Percentiles rank a stretch among this genome's conserved stretches.
These are phyloP conservation scores for Coemansia sp. DNA, from an alignment of 192 early-diverging fungal genomes.

Conservation along the genomic window DNA sequence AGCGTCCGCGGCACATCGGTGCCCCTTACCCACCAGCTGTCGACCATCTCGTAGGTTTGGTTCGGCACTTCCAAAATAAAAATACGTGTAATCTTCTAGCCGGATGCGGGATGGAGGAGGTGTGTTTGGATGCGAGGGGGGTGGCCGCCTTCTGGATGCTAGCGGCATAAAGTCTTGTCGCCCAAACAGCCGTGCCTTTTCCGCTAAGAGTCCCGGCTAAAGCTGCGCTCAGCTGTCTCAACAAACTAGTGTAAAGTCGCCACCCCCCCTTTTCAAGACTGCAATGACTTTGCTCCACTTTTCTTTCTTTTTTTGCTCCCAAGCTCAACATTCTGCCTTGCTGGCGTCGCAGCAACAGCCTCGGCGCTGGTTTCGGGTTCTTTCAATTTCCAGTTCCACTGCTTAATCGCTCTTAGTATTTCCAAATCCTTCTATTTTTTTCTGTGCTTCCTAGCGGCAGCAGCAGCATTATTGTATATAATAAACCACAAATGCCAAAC, in stretches of 20 bases:
- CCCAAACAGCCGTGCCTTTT: too few species aligned
- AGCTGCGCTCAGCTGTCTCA: too few species aligned
- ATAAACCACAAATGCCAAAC: not conserved
- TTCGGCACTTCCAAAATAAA: not conserved
- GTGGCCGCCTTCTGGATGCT: too few species aligned
- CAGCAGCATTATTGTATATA: not conserved
- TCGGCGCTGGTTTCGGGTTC: not conserved
- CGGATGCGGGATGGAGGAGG: too few species aligned
- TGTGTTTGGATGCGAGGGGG: too few species aligned
- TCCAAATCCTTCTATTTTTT: not conserved
- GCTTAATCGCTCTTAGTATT: not conserved
- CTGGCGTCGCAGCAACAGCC: not conserved
- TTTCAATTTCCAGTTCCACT: not conserved
- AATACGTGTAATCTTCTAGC: not conserved
- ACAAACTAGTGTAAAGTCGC: too few species aligned
- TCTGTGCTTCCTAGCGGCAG: not conserved
- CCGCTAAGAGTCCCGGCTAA: too few species aligned
- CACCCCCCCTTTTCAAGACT: not conserved
- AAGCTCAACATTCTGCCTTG: not conserved
- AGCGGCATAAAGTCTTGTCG: too few species aligned
- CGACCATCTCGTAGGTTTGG: constrained; percentile 24
- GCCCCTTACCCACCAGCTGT: constrained; percentile 44
- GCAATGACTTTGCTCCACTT: not conserved
- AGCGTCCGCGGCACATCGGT: constrained; percentile 39
- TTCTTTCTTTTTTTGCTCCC: not conserved